Conservation (phyloP, 768 basidiomycete species). For the Phylloporus scabripes region DNA sequence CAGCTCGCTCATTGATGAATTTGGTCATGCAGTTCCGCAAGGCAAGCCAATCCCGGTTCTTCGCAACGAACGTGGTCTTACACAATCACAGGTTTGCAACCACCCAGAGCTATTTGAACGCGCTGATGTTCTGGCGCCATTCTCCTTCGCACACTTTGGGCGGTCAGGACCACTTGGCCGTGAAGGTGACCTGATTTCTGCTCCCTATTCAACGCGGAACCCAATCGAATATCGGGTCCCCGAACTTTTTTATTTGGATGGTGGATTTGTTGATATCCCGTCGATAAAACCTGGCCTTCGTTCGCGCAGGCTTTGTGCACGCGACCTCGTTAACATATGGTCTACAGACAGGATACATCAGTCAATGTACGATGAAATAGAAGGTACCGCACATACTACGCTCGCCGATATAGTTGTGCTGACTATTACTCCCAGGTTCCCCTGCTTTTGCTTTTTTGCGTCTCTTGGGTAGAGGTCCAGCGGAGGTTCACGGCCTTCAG, state of each 20-base stretch:
- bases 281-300: slow-evolving; percentile 43
- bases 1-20: slow-evolving; percentile 95
- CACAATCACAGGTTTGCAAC: slow-evolving; percentile 73
- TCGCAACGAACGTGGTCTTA: slow-evolving; percentile 5
- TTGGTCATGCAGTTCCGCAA: slow-evolving; percentile 99
- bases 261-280: slow-evolving; percentile 65
- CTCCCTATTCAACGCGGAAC: slow-evolving; percentile 83
- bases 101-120: slow-evolving; percentile 98
- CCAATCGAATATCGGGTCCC: slow-evolving; percentile 81
- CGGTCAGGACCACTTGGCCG: slow-evolving; percentile 76
- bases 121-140: slow-evolving; percentile 91
- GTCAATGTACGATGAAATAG: slow-evolving; percentile 52
- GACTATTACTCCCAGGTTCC: slow-evolving; percentile 37
- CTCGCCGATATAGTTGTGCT: neutral
- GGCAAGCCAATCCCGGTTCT: slow-evolving; percentile 37
- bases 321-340: slow-evolving; percentile 87
- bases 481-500: slow-evolving; percentile 61
- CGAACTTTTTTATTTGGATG: slow-evolving; percentile 68
- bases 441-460: slow-evolving; percentile 72
- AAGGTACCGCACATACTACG: slow-evolving; percentile 39
- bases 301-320: slow-evolving; percentile 50
- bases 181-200: slow-evolving; percentile 78
- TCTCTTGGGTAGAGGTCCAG: slow-evolving; percentile 55
- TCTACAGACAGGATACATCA: slow-evolving; percentile 70
- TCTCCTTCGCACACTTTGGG: slow-evolving; percentile 81